A percentile compares a stretch with the other conserved stretches of the same genome.
These are phyloP conservation scores for Leishmania gerbilli DNA, from an alignment of 208 protist species.

Conservation along the genomic window DNA sequence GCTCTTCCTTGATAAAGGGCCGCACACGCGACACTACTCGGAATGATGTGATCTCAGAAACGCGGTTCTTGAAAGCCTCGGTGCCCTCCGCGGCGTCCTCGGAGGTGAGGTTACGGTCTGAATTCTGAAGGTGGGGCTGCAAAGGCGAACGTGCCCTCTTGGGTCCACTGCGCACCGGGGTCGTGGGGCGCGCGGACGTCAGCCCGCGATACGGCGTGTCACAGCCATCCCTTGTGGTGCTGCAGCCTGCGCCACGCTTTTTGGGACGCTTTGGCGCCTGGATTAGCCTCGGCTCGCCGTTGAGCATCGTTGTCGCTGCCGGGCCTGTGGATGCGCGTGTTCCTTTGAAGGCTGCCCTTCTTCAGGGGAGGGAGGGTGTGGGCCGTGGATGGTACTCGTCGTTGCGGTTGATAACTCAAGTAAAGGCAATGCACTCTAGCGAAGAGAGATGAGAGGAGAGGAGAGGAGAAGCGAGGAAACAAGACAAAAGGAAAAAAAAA, in stretches of 20 bases:
- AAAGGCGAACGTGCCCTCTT: constrained; percentile 4
- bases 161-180: constrained; percentile 13
- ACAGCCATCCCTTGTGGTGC: neutral
- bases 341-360: constrained; percentile 1
- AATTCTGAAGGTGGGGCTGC: constrained; percentile 11
- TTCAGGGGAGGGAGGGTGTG: neutral
- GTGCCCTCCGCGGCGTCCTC: constrained; percentile 67
- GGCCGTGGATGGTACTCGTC: neutral
- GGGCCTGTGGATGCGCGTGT: neutral
- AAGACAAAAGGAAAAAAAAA: neutral
- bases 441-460: neutral
- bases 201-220: constrained; percentile 2
- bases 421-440: neutral
- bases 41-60: constrained; percentile 89
- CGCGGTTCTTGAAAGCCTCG: constrained; percentile 74
- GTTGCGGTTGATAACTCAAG: neutral
- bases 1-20: constrained; percentile 88
- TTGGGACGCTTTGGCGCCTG: constrained; percentile 27
- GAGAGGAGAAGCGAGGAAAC: neutral
- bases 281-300: constrained; percentile 70
- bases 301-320: constrained; percentile 10
- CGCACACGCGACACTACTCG: constrained; percentile 84
- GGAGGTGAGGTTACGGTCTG: constrained; percentile 37
- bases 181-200: constrained; percentile 9
- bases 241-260: constrained; percentile 10